Percentiles rank a stretch among this genome's conserved stretches.
Evolutionary conservation across 1,139 yeast species (phyloP).

Genomic region (Nematodospora anomalae): DNA sequence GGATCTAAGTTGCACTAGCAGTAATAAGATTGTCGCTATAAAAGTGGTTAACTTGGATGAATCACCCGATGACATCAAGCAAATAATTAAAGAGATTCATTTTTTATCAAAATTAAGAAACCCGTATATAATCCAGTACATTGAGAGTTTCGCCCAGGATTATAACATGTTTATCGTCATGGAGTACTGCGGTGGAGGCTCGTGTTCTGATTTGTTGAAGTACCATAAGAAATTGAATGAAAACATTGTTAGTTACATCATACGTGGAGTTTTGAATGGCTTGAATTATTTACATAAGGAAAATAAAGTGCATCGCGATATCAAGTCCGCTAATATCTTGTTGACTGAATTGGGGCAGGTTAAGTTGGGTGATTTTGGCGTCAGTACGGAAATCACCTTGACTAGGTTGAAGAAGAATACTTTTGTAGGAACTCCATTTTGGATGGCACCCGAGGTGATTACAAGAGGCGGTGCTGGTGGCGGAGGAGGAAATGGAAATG

Average conservation of each 20-base stretch:
- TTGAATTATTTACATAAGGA: constrained; percentile 71
- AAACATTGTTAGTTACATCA: constrained; percentile 55
- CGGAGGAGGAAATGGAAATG: constrained; percentile 68
- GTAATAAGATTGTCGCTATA: constrained; percentile 50
- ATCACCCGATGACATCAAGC: constrained; percentile 64
- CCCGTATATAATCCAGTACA: constrained; percentile 64
- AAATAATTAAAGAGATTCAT: constrained; percentile 70
- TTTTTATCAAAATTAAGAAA: constrained; percentile 65
- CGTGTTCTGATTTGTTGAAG: constrained; percentile 73
- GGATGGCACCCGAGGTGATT: constrained; percentile 94
- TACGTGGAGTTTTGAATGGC: constrained; percentile 62
- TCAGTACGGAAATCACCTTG: constrained; percentile 73
- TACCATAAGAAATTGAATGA: constrained; percentile 55
- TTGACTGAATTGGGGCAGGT: constrained; percentile 62
- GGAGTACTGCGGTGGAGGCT: constrained; percentile 94
- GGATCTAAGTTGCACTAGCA: constrained; percentile 19
- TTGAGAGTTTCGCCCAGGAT: constrained; percentile 60
- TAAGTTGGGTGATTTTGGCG: constrained; percentile 86
- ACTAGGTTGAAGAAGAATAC: constrained; percentile 62
- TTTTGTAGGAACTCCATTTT: constrained; percentile 86
- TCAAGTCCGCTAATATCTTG: constrained; percentile 79
- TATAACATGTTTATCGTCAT: constrained; percentile 81
- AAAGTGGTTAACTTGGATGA: constrained; percentile 78
- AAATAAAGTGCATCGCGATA: constrained; percentile 78
- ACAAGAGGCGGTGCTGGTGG: constrained; percentile 48